phyloP scores from a whole-genome alignment of 192 early-diverging fungal genomes.

The Coemansia sp. region DNA sequence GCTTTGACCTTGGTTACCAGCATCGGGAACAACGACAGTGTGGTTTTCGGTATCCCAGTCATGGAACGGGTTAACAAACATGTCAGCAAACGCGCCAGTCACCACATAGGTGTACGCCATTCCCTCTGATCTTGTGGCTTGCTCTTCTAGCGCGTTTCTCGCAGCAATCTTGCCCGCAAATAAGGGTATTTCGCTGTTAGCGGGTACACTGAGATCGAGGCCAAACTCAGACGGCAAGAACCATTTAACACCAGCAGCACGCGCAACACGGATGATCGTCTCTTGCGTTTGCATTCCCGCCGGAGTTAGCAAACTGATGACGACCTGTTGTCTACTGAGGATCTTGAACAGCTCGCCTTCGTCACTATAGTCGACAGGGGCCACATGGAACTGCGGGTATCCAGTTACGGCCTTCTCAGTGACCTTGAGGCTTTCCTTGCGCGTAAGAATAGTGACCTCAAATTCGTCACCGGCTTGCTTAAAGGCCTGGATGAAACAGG shows the following conservation, averaged over 20 bases:
- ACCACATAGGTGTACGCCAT: constrained; percentile 3
- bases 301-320: background rate
- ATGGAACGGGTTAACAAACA: constrained; percentile 1
- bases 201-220: background rate
- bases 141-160: background rate
- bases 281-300: background rate
- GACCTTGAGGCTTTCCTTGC: constrained; percentile 1
- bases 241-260: background rate
- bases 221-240: constrained; percentile 10
- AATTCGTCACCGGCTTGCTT: background rate
- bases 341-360: background rate
- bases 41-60: constrained; percentile 2
- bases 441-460: background rate
- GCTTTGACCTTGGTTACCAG: background rate
- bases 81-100: constrained; percentile 4
- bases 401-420: background rate
- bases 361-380: background rate
- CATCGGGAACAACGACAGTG: constrained; percentile 2
- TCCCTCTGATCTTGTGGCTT: background rate
- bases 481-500: constrained; percentile 1
- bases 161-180: background rate
- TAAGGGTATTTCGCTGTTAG: background rate
- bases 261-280: background rate
- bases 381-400: background rate
- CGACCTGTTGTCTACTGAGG: background rate